phyloP scores from a whole-genome alignment of 139 green algal species.

The Coelastrella sp. region DNA sequence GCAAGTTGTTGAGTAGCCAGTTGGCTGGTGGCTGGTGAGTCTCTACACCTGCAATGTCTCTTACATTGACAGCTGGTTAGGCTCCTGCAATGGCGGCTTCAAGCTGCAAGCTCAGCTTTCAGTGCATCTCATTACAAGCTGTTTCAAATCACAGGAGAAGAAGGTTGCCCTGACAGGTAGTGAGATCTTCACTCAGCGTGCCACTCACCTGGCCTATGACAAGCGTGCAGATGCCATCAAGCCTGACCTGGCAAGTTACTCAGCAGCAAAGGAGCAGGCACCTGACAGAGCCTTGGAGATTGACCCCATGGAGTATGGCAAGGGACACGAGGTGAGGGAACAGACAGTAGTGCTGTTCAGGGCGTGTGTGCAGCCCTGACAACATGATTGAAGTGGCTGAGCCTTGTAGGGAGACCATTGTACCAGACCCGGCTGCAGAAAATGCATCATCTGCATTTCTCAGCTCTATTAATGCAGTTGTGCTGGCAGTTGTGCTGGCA shows the following conservation, averaged over 20 bases:
- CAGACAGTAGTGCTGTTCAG: background rate
- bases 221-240: conserved; percentile 80
- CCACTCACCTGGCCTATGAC: conserved; percentile 86
- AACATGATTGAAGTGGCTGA: background rate
- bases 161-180: conserved; percentile 81
- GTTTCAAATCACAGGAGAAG: conserved; percentile 71
- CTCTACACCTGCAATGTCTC: background rate
- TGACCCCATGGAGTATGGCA: conserved; percentile 84
- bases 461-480: too few species aligned
- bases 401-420: too few species aligned
- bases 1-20: too few species aligned
- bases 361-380: background rate
- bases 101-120: background rate
- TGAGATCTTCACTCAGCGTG: conserved; percentile 81
- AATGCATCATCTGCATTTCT: too few species aligned
- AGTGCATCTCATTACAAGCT: background rate
- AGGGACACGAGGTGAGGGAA: conserved; percentile 49
- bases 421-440: background rate
- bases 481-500: too few species aligned
- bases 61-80: background rate
- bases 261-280: conserved; percentile 72
- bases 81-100: background rate
- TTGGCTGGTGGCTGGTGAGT: too few species aligned
- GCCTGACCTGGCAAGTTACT: conserved; percentile 22
- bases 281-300: conserved; percentile 68